phyloP scores from a whole-genome alignment of 495 filamentous ascomycete genomes.

The Thermothielavioides terrestris region DNA sequence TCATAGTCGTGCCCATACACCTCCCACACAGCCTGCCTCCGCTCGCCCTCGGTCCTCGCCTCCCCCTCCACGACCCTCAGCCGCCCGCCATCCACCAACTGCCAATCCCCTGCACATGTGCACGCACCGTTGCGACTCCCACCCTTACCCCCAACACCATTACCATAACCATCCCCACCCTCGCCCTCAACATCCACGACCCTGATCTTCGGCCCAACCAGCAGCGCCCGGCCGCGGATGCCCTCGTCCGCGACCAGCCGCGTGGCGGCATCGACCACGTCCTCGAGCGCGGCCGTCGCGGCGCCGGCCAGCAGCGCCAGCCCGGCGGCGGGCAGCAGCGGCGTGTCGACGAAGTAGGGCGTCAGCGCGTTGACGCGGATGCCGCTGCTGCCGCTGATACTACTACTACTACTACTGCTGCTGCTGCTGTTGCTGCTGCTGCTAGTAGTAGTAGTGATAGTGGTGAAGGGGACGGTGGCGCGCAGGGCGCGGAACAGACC shows the following conservation, averaged over 20 bases:
- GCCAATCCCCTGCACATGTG: no score
- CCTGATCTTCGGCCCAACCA: slow-evolving; percentile 45
- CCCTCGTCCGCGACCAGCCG: slow-evolving; percentile 37
- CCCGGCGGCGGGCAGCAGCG: slow-evolving; percentile 36
- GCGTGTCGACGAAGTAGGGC: slow-evolving; percentile 62
- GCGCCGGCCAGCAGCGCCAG: slow-evolving; percentile 47
- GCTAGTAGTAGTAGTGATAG: no score
- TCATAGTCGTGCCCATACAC: slow-evolving; percentile 50
- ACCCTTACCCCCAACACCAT: no score
- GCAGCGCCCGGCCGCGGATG: slow-evolving; percentile 44
- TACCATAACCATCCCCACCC: not conserved
- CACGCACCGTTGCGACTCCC: no score
- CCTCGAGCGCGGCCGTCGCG: slow-evolving; percentile 41
- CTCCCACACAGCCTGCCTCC: slow-evolving; percentile 40
- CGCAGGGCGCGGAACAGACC: slow-evolving; percentile 54
- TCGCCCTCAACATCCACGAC: slow-evolving; percentile 19
- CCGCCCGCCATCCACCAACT: not conserved
- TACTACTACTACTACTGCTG: no score
- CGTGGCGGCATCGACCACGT: slow-evolving; percentile 37
- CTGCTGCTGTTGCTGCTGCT: no score
- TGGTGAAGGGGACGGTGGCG: slow-evolving; percentile 31
- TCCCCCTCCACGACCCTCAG: not conserved
- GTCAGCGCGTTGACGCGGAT: slow-evolving; percentile 53
- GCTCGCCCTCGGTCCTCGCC: not conserved
- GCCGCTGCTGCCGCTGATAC: no score